Conservation (phyloP, 495 filamentous ascomycete genomes). For the Glarea lozoyensis region DNA sequence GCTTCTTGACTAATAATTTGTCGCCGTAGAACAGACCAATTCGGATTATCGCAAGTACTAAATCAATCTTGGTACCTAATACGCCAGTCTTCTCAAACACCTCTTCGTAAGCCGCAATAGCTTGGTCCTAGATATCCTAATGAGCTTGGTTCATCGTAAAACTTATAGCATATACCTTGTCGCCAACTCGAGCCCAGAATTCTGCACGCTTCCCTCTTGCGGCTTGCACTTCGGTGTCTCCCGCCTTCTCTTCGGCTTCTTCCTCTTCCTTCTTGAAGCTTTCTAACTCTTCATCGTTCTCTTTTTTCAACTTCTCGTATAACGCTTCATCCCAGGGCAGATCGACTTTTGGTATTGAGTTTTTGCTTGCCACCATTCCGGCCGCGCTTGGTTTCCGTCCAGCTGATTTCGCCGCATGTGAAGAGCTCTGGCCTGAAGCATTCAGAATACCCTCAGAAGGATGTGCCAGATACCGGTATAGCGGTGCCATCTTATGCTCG, state of each 20-base stretch:
- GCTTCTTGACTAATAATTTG: conserved; percentile 82
- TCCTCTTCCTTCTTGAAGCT: conserved; percentile 93
- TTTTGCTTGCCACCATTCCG: conserved; percentile 64
- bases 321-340: conserved; percentile 85
- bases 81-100: conserved; percentile 90
- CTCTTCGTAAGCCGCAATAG: conserved; percentile 81
- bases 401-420: conserved; percentile 42
- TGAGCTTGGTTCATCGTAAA: neutral
- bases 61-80: conserved; percentile 91
- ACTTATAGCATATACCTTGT: conserved; percentile 58
- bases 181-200: conserved; percentile 86
- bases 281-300: conserved; percentile 87
- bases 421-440: conserved; percentile 51
- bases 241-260: conserved; percentile 87
- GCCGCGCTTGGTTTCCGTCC: conserved; percentile 51
- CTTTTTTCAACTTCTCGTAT: conserved; percentile 75
- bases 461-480: conserved; percentile 92
- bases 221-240: conserved; percentile 88
- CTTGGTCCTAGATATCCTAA: conserved; percentile 65
- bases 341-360: conserved; percentile 49
- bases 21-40: conserved; percentile 94
- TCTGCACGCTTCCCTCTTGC: conserved; percentile 92
- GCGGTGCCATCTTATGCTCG: conserved; percentile 92
- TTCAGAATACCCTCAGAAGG: conserved; percentile 89
- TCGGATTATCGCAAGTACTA: conserved; percentile 91